phyloP scores from a whole-genome alignment of 2,329 filamentous ascomycete species.

The Pseudocercospora pini-densiflorae region DNA sequence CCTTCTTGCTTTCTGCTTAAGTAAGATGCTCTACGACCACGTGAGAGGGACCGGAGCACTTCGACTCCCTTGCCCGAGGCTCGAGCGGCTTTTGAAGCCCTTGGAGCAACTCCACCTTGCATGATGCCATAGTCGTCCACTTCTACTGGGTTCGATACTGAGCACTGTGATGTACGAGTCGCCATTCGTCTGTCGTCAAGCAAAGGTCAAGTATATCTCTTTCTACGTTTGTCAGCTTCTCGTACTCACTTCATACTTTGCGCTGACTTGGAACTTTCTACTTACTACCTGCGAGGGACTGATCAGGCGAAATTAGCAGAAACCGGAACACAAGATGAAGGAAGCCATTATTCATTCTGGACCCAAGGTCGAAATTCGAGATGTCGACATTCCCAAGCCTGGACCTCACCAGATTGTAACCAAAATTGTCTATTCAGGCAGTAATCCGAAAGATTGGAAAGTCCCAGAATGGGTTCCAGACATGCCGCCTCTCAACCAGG shows the following conservation, averaged over 20 bases:
- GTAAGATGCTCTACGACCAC: neutral
- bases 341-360: constrained; percentile 43
- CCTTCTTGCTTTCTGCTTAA: neutral
- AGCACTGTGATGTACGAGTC: neutral
- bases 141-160: neutral
- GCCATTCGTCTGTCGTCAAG: constrained; percentile 14
- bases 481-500: constrained; percentile 33
- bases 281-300: neutral
- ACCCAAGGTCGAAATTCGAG: constrained; percentile 42
- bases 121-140: neutral
- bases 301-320: neutral
- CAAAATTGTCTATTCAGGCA: constrained; percentile 39
- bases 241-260: neutral
- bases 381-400: constrained; percentile 49
- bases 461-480: constrained; percentile 27
- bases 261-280: neutral
- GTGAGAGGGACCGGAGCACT: neutral
- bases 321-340: constrained; percentile 35
- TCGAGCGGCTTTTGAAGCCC: neutral
- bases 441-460: constrained; percentile 42
- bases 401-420: constrained; percentile 38
- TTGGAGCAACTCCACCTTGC: neutral
- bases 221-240: constrained; percentile 15
- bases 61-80: neutral
- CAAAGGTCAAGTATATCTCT: constrained; percentile 17